Percentiles rank a stretch among this genome's conserved stretches.
Conservation (phyloP, 768 basidiomycete genomes). For the Lyophyllum atratum region DNA sequence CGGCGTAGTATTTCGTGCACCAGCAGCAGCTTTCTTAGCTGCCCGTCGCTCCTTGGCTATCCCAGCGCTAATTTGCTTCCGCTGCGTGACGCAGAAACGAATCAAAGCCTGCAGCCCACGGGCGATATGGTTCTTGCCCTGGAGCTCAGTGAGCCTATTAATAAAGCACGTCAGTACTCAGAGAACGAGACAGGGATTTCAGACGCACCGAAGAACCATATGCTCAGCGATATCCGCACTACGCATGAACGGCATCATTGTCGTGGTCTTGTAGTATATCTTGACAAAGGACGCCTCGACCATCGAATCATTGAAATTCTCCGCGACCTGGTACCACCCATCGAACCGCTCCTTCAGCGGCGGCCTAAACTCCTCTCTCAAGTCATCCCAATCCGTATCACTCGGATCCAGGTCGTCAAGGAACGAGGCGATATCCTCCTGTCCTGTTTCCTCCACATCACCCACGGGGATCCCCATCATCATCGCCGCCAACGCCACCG, state of each 20-base stretch:
- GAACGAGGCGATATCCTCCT: constrained; percentile 53
- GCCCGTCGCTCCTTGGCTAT: constrained; percentile 22
- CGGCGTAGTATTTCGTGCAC: constrained; percentile 7
- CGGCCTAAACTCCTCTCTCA: constrained; percentile 63
- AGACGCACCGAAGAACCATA: constrained; percentile 52
- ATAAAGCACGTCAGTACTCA: not conserved
- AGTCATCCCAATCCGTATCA: constrained; percentile 60
- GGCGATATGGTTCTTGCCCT: constrained; percentile 50
- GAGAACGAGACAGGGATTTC: not conserved
- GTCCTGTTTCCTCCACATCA: constrained; percentile 34
- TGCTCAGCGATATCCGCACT: constrained; percentile 54
- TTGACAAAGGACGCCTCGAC: constrained; percentile 30
- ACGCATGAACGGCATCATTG: constrained; percentile 59
- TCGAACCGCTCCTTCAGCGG: constrained; percentile 57
- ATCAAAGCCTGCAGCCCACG: constrained; percentile 53
- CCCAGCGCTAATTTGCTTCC: constrained; percentile 34
- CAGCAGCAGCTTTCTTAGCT: constrained; percentile 14
- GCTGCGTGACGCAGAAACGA: constrained; percentile 52
- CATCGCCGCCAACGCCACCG: constrained; percentile 66
- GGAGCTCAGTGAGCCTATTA: constrained; percentile 48
- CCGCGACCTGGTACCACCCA: constrained; percentile 51
- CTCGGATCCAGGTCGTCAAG: constrained; percentile 53
- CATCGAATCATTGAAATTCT: constrained; percentile 38
- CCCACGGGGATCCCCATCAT: constrained; percentile 43
- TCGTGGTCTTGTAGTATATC: constrained; percentile 45